Evolutionary conservation across 768 basidiomycete species (phyloP).

Genomic region (Ephemerocybe angulata): DNA sequence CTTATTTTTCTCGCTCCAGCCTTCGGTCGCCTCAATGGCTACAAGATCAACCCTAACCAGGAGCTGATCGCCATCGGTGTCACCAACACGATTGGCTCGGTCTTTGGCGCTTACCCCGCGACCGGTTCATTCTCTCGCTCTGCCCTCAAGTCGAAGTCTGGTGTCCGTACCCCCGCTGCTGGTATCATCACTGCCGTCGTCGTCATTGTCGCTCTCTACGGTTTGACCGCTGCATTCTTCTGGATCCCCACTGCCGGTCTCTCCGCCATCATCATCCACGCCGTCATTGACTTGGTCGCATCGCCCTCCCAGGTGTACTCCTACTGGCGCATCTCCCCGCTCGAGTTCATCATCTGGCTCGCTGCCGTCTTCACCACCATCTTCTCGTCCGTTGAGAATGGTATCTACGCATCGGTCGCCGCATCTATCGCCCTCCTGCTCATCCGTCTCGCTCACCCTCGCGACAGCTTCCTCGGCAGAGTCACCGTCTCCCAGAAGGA

Average conservation of each 20-base stretch:
- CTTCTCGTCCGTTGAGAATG: conserved; percentile 92
- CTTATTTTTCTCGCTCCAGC: conserved; percentile 39
- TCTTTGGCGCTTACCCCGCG: conserved; percentile 91
- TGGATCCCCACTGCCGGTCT: conserved; percentile 82
- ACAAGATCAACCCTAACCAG: conserved; percentile 92
- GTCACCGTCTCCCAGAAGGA: conserved; percentile 48
- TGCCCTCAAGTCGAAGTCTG: conserved; percentile 92
- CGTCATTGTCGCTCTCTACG: conserved; percentile 92
- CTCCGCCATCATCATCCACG: conserved; percentile 94
- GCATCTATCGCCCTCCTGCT: conserved; percentile 78
- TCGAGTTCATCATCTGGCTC: conserved; percentile 87
- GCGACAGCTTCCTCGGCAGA: conserved; percentile 88
- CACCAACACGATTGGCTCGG: conserved; percentile 84
- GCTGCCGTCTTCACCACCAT: conserved; percentile 87
- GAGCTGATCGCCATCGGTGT: conserved; percentile 98
- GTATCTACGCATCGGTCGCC: conserved; percentile 84
- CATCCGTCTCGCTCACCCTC: conserved; percentile 81
- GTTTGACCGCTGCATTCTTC: conserved; percentile 88
- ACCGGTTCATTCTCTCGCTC: conserved; percentile 99
- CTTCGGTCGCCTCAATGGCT: conserved; percentile 91
- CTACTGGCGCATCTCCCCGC: conserved; percentile 91
- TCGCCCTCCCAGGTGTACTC: conserved; percentile 75
- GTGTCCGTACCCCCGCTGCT: conserved; percentile 92
- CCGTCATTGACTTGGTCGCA: conserved; percentile 84
- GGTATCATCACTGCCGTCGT: conserved; percentile 83